Evolutionary conservation across 2,329 filamentous ascomycete genomes (phyloP), one percentile per base, ranked within the genome.

Genomic region (Penicillium freii): DNA sequence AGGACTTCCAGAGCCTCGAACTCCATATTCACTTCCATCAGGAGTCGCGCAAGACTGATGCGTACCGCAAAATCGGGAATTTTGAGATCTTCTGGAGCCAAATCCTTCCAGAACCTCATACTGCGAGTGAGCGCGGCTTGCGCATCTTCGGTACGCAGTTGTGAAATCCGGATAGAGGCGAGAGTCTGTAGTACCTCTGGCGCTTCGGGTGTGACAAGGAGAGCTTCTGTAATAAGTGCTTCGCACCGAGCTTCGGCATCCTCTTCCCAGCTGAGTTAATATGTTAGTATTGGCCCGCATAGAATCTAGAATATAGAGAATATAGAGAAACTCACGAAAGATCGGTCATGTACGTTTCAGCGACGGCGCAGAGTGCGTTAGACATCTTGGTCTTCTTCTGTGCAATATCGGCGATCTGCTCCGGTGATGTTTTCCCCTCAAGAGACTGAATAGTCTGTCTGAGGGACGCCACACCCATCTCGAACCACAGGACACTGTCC

Each of bases 281-380:
- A 15, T 53, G 57, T 67, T 46, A 71, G 64, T 10, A 31, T 27
- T 44, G 46, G 15, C 19, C 3, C 33, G 17, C 13, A 19, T 27
- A 19, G n/a, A 40, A 21, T 29, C 10, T 27, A 25, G 19, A 39
- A 10, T 11, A 7, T 17, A 2, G 44, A 25, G 19, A 39, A 10
- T 11, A 7, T 17, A 2, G 44, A 29, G 19, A 17, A 53, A 77
- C 78, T 73, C 84, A 94, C 68, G 90, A 94, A 67, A 97, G 78
- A 78, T 99, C 94, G 11, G 94, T 99, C 94, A 99, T 99, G 80
- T 97, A 99, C 49, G 99, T 91, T 78, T 99, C 94, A 7, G 91
- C 87, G 59, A 97, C 91, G 29, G 90, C 91, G 75, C 95, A 99
- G 36, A 99, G 82, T n/a, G 92, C 91, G 66, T 91, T 91, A 2